These are phyloP conservation scores for Inga laurina DNA, from an alignment of 306 rosid genomes.

Conservation along the genomic window DNA sequence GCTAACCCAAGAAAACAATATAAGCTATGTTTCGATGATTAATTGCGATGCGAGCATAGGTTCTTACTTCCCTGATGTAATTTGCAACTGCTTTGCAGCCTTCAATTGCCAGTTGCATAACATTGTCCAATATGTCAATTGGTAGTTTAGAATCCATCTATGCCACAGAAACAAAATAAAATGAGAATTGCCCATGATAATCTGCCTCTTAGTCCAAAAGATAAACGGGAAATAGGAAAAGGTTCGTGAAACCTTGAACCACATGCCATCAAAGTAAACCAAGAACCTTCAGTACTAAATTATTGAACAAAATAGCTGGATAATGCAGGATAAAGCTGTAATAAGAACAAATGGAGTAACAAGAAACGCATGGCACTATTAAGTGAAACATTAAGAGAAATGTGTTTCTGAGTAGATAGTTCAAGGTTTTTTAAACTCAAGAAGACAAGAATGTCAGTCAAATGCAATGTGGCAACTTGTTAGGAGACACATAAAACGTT, in stretches of 20 bases:
- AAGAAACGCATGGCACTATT: not conserved
- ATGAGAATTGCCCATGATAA: conserved; percentile 10
- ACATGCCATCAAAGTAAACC: not conserved
- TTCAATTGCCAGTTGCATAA: conserved; percentile 85
- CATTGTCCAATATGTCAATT: conserved; percentile 76
- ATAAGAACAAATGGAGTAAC: not conserved
- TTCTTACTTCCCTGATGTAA: conserved; percentile 70
- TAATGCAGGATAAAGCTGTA: conserved; percentile 8
- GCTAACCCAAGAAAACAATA: conserved; percentile 23
- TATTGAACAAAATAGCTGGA: not conserved
- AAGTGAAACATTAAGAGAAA: not conserved
- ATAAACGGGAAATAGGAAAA: not conserved
- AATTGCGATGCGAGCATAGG: not conserved
- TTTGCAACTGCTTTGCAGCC: conserved; percentile 96
- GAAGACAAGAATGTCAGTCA: not conserved
- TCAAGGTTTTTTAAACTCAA: conserved; percentile 12
- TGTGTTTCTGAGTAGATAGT: not conserved
- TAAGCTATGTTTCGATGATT: not conserved
- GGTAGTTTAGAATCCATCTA: conserved; percentile 94
- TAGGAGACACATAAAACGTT: not conserved
- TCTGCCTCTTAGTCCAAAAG: not conserved
- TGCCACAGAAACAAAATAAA: conserved; percentile 26
- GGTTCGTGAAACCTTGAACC: not conserved
- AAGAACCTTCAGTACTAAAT: conserved; percentile 1
- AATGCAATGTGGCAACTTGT: not conserved